Conservation (phyloP, 2,329 filamentous ascomycete genomes). For the Colletotrichum sp. region DNA sequence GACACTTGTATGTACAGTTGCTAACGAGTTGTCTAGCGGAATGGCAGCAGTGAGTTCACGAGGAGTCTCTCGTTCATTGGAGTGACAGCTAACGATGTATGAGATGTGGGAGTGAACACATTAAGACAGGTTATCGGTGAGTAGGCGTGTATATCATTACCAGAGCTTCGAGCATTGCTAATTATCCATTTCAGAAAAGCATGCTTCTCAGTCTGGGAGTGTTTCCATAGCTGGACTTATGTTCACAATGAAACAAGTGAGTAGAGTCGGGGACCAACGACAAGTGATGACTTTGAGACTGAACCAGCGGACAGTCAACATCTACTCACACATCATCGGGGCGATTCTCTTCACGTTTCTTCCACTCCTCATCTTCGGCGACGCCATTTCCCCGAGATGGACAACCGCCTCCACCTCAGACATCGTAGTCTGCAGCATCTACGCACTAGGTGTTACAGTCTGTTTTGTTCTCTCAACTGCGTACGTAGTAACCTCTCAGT, state of each 20-base stretch:
- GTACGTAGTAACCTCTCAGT: slow-evolving; percentile 27
- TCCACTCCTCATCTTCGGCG: slow-evolving; percentile 39
- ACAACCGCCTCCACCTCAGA: slow-evolving; percentile 38
- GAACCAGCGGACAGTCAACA: slow-evolving; percentile 41
- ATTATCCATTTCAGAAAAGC: not conserved
- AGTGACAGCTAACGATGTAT: not conserved
- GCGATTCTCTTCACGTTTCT: slow-evolving; percentile 42
- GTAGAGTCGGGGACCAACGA: not conserved
- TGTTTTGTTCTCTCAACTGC: slow-evolving; percentile 51
- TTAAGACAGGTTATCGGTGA: slow-evolving; percentile 8
- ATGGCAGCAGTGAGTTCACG: slow-evolving; percentile 12
- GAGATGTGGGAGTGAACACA: slow-evolving; percentile 15
- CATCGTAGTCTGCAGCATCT: slow-evolving; percentile 45
- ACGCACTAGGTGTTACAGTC: slow-evolving; percentile 46
- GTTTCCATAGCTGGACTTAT: slow-evolving; percentile 1
- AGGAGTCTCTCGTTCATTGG: not conserved
- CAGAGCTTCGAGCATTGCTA: not conserved
- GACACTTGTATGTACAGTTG: not conserved
- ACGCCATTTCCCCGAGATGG: slow-evolving; percentile 39
- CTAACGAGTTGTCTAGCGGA: not conserved
- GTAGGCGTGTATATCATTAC: not conserved
- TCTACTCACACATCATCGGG: slow-evolving; percentile 49
- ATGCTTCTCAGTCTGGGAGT: not conserved
- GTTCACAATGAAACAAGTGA: slow-evolving; percentile 12
- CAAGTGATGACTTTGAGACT: not conserved